Evolutionary conservation across 495 filamentous ascomycete species (phyloP).

Genomic region (Penicillium psychrofluorescens): DNA sequence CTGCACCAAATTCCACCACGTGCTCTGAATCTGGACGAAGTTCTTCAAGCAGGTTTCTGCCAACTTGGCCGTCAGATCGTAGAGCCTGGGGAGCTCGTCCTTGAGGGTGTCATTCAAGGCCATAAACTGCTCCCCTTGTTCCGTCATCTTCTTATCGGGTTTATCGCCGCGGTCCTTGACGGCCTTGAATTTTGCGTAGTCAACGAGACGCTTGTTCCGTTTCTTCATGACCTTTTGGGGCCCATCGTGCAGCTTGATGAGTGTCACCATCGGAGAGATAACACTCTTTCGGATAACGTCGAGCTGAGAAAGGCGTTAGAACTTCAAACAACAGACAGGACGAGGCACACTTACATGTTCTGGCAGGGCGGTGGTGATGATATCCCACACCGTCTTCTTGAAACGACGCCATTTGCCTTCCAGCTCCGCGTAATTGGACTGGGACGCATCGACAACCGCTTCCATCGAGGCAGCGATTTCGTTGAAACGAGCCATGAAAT

Average conservation of each 20-base stretch:
- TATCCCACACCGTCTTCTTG: slow-evolving; percentile 71
- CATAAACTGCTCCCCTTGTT: slow-evolving; percentile 77
- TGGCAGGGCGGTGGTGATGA: slow-evolving; percentile 66
- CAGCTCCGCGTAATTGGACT: slow-evolving; percentile 65
- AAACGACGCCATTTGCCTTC: slow-evolving; percentile 89
- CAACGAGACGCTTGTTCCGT: slow-evolving; percentile 78
- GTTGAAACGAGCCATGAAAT: slow-evolving; percentile 65
- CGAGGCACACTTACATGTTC: slow-evolving; percentile 66
- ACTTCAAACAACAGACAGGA: background rate
- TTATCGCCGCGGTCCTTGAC: slow-evolving; percentile 72
- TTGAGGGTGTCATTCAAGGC: slow-evolving; percentile 89
- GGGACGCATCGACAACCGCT: slow-evolving; percentile 48
- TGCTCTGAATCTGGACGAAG: slow-evolving; percentile 71
- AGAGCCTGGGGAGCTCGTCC: slow-evolving; percentile 84
- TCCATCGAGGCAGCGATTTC: slow-evolving; percentile 66
- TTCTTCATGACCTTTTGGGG: slow-evolving; percentile 85
- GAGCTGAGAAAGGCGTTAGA: slow-evolving; percentile 43
- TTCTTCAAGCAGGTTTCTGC: slow-evolving; percentile 72
- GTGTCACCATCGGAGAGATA: slow-evolving; percentile 76
- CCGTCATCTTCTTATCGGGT: slow-evolving; percentile 71
- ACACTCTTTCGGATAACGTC: slow-evolving; percentile 69
- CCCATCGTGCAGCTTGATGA: slow-evolving; percentile 73
- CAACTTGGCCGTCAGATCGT: slow-evolving; percentile 65
- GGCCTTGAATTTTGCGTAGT: slow-evolving; percentile 77
- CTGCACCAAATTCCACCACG: slow-evolving; percentile 75